Conservation (phyloP, 441 rosid species). For the Croton setiger region DNA sequence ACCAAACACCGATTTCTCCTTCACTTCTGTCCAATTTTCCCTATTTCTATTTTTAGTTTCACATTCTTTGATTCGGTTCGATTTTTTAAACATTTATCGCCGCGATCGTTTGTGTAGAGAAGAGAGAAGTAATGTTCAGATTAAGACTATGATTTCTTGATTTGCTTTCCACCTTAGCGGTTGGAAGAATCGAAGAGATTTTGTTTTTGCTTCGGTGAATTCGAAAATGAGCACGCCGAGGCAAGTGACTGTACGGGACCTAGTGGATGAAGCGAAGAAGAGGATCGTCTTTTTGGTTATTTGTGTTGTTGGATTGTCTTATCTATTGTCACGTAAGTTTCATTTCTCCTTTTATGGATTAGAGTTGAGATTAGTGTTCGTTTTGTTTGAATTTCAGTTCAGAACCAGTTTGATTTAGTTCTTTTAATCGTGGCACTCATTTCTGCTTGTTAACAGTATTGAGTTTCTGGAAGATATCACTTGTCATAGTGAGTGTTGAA, state of each 20-base stretch:
- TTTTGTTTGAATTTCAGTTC: conserved; percentile 4
- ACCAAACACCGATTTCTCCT: conserved; percentile 5
- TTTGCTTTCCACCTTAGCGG: neutral
- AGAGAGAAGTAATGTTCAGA: conserved; percentile 3
- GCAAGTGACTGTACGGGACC: conserved; percentile 66
- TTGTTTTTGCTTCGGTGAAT: neutral
- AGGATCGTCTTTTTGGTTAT: conserved; percentile 76
- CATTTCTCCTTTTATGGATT: neutral
- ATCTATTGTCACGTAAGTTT: conserved; percentile 83
- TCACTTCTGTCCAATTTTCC: conserved; percentile 6
- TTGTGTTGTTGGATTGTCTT: conserved; percentile 92
- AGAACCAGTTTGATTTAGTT: neutral
- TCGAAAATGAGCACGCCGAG: conserved; percentile 57
- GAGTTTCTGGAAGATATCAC: neutral
- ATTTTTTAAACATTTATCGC: neutral
- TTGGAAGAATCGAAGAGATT: neutral
- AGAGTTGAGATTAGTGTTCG: neutral
- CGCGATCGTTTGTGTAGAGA: conserved; percentile 18
- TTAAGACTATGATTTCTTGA: conserved; percentile 17
- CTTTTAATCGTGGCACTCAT: no score
- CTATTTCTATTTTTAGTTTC: neutral
- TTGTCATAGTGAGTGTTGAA: neutral
- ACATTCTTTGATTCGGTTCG: conserved; percentile 17
- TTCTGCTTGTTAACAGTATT: no score
- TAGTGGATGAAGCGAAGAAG: conserved; percentile 96